These are phyloP conservation scores for Solanum boliviense DNA, from an alignment of 257 asterid genomes.

Conservation along the genomic window DNA sequence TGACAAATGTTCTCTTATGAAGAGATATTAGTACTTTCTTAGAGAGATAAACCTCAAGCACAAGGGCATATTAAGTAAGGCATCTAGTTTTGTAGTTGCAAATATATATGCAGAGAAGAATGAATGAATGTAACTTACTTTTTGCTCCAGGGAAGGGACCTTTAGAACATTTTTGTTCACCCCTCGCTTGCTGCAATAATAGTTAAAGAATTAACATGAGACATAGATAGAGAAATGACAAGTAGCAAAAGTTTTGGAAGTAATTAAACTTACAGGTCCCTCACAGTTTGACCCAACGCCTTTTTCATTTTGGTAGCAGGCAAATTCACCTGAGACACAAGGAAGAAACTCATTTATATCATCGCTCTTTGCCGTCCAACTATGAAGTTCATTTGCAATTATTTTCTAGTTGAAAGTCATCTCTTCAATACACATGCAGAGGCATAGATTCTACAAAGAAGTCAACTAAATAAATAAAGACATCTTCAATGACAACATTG, in stretches of 20 bases:
- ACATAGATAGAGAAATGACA: neutral
- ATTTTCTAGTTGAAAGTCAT: neutral
- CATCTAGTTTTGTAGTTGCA: neutral
- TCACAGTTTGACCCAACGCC: slow-evolving; percentile 87
- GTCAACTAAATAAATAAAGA: neutral
- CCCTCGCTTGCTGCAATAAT: slow-evolving; percentile 84
- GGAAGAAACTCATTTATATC: neutral
- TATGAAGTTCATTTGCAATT: neutral
- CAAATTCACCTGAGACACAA: neutral
- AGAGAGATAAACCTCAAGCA: neutral
- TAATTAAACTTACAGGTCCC: slow-evolving; percentile 67
- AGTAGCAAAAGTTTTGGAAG: neutral
- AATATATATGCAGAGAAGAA: too few species aligned
- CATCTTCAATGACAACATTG: neutral
- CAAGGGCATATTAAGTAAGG: neutral
- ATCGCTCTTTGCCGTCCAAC: neutral
- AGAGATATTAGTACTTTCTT: neutral
- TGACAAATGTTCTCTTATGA: neutral
- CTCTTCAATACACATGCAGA: neutral
- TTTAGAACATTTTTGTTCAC: slow-evolving; percentile 94
- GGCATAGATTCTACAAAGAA: neutral
- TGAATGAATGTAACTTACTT: slow-evolving; percentile 28
- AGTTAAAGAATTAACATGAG: slow-evolving; percentile 1
- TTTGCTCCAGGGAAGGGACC: slow-evolving; percentile 88
- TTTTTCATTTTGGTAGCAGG: slow-evolving; percentile 70